Evolutionary conservation across 2,329 filamentous ascomycete genomes (phyloP).

Genomic region (Penicillium crustosum): DNA sequence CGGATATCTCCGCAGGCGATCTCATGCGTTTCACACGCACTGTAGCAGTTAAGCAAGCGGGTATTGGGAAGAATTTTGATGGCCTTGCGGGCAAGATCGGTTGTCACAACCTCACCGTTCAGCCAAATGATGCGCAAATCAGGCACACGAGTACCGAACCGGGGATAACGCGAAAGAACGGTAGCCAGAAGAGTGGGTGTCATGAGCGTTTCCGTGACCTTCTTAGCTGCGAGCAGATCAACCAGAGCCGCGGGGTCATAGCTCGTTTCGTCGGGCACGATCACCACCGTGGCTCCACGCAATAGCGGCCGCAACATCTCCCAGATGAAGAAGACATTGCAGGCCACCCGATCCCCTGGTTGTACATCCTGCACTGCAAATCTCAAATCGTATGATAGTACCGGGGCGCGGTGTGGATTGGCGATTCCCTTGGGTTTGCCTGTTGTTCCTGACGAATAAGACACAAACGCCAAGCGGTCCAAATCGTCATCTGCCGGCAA

Average conservation of each 20-base stretch:
- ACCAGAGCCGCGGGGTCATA: conserved; percentile 75
- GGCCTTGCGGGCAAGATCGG: conserved; percentile 69
- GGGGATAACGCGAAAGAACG: conserved; percentile 67
- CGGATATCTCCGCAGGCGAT: conserved; percentile 74
- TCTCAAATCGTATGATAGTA: conserved; percentile 71
- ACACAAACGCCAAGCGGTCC: conserved; percentile 75
- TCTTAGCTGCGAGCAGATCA: conserved; percentile 64
- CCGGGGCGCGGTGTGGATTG: conserved; percentile 72
- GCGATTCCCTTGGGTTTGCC: conserved; percentile 80
- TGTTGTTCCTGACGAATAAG: conserved; percentile 75
- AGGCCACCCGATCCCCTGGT: conserved; percentile 76
- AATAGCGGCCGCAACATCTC: conserved; percentile 76
- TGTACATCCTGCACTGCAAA: conserved; percentile 68
- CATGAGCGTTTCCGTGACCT: conserved; percentile 78
- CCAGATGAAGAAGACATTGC: conserved; percentile 87
- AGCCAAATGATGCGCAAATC: conserved; percentile 72
- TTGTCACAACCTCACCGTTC: conserved; percentile 79
- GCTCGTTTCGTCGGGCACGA: conserved; percentile 72
- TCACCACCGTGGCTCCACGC: conserved; percentile 72
- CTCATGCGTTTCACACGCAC: conserved; percentile 78
- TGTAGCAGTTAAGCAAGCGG: conserved; percentile 76
- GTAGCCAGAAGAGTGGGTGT: conserved; percentile 76
- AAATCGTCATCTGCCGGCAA: conserved; percentile 66
- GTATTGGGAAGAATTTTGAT: conserved; percentile 66
- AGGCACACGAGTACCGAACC: conserved; percentile 63